Conservation (phyloP, 2,329 filamentous ascomycete genomes). For the Fusarium guadeloupense region DNA sequence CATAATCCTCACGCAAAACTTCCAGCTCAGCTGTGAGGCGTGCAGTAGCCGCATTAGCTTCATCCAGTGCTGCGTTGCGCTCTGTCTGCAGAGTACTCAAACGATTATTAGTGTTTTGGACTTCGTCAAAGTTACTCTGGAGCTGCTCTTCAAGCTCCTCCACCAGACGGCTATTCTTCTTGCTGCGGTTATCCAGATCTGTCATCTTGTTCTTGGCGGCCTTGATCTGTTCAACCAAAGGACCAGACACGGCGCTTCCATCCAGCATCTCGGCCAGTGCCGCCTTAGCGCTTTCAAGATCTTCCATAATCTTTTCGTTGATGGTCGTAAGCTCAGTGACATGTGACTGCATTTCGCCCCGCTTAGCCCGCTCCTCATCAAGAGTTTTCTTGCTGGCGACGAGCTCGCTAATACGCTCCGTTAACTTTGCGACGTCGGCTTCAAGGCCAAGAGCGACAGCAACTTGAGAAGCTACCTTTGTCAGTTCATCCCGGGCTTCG, state of each 20-base stretch:
- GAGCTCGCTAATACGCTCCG: slow-evolving; percentile 67
- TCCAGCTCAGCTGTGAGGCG: slow-evolving; percentile 76
- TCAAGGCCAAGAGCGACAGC: slow-evolving; percentile 68
- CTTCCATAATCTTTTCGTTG: slow-evolving; percentile 67
- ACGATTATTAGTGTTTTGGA: slow-evolving; percentile 84
- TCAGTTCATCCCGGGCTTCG: slow-evolving; percentile 72
- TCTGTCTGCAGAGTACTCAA: slow-evolving; percentile 83
- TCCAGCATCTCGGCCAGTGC: slow-evolving; percentile 64
- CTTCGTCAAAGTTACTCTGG: slow-evolving; percentile 93
- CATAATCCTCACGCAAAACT: slow-evolving; percentile 73
- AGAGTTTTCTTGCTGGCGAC: slow-evolving; percentile 69
- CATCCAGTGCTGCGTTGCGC: slow-evolving; percentile 78
- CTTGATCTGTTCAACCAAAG: slow-evolving; percentile 64
- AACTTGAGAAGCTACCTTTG: slow-evolving; percentile 71
- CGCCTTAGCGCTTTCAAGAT: slow-evolving; percentile 69
- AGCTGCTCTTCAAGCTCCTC: slow-evolving; percentile 98
- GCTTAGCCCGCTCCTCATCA: slow-evolving; percentile 65
- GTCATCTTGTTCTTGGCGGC: slow-evolving; percentile 72
- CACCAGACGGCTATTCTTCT: slow-evolving; percentile 90
- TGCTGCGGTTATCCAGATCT: slow-evolving; percentile 74
- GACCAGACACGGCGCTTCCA: slow-evolving; percentile 54
- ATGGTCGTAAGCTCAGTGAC: slow-evolving; percentile 65
- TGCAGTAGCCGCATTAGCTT: slow-evolving; percentile 72
- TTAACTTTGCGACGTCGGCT: slow-evolving; percentile 73
- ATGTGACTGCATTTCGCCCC: slow-evolving; percentile 64